These are phyloP conservation scores for Monosporascus sp. DNA, from an alignment of 2,329 filamentous ascomycete genomes.

Conservation along the genomic window DNA sequence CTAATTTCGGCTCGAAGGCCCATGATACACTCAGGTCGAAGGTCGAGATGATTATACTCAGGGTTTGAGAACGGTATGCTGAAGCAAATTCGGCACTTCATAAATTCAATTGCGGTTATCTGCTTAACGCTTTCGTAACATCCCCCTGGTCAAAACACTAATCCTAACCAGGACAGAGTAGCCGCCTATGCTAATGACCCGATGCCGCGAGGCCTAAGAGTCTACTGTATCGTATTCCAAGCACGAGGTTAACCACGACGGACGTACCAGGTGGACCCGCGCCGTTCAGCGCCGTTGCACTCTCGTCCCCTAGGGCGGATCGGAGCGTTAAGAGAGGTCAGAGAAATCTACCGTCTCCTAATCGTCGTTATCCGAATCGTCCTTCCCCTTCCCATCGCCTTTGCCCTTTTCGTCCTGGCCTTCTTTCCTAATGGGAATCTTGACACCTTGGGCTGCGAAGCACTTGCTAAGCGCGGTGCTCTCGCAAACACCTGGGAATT, in stretches of 20 bases:
- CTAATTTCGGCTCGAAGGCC: too few relatives aligned
- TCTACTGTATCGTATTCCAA: background rate
- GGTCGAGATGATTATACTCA: too few relatives aligned
- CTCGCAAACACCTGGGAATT: slow-evolving; percentile 95
- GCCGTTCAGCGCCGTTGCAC: too few relatives aligned
- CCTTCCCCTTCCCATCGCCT: slow-evolving; percentile 30
- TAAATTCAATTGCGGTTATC: background rate
- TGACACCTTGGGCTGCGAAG: slow-evolving; percentile 91
- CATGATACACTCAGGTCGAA: too few relatives aligned
- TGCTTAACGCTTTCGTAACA: background rate
- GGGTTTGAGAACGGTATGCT: too few relatives aligned
- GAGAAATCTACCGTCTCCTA: slow-evolving; percentile 25
- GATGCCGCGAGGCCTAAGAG: background rate
- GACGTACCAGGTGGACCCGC: too few relatives aligned
- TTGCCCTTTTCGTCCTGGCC: slow-evolving; percentile 42
- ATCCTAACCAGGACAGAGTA: background rate
- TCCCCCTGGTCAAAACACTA: background rate
- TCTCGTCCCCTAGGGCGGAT: too few relatives aligned
- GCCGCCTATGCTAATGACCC: background rate
- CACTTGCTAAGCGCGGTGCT: slow-evolving; percentile 86
- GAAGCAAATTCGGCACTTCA: background rate
- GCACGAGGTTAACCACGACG: too few relatives aligned
- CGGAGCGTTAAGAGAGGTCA: background rate
- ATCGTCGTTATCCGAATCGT: slow-evolving; percentile 46
- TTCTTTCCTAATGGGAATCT: slow-evolving; percentile 93